These are phyloP conservation scores for Arachis monticola DNA, from an alignment of 331 rosid genomes.

Conservation along the genomic window DNA sequence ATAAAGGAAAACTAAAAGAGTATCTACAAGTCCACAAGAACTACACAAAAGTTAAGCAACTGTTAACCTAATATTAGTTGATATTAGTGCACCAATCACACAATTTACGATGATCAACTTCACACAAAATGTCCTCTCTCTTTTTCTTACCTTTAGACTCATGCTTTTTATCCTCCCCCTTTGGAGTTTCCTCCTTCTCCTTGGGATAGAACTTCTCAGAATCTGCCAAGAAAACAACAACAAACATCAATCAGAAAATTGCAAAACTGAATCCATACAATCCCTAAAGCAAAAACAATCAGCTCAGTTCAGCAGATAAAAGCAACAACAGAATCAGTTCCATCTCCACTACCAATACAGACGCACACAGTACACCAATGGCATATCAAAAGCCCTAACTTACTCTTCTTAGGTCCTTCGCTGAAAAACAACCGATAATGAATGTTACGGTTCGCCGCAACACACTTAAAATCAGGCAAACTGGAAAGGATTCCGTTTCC, in stretches of 20 bases:
- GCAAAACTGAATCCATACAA: no score
- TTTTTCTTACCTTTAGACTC: not conserved
- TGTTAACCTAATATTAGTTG: not conserved
- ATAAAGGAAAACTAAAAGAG: not conserved
- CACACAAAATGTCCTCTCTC: not conserved
- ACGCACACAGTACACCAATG: not conserved
- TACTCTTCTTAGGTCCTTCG: constrained; percentile 86
- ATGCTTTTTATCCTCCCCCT: not conserved
- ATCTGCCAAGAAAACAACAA: not conserved
- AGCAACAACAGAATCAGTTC: constrained; percentile 3
- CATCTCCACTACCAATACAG: not conserved
- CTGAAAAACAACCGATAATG: constrained; percentile 67
- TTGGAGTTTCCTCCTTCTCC: not conserved
- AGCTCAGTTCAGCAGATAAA: not conserved
- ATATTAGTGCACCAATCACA: no score
- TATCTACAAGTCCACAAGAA: not conserved
- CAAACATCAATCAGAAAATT: not conserved
- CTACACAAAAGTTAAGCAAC: not conserved
- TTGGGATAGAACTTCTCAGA: not conserved
- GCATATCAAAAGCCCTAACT: constrained; percentile 48
- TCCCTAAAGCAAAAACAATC: no score
- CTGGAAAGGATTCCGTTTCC: constrained; percentile 42
- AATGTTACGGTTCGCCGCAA: constrained; percentile 64
- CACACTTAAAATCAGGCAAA: constrained; percentile 52
- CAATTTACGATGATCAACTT: no score